Evolutionary conservation across 2,329 filamentous ascomycete genomes (phyloP), one percentile per base, ranked within the genome.

Genomic region (Penicillium nordicum): DNA sequence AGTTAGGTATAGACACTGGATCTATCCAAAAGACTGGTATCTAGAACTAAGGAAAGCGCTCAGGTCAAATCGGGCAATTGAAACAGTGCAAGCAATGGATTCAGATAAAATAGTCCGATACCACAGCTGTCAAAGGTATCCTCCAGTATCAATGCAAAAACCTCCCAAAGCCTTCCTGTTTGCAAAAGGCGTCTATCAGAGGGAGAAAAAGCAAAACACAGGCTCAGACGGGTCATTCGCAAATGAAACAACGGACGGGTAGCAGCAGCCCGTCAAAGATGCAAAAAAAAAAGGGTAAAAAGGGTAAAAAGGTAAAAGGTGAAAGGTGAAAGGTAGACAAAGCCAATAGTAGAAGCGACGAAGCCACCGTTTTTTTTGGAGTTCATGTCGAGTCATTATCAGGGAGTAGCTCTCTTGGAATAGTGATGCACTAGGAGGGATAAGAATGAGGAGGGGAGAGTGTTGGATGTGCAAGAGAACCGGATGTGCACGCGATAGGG

Each of bases 321-420:
- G 18, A 18, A 18, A 27, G 41, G 36, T 27, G 37, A 46, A 47
- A 60, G 46, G 51, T 48, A 44, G 46, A 53, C 55, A 59, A 62
- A 57, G 50, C 55, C 57, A 61, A 48, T 49, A 54, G 45, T 49
- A 50, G 58, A 57, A 63, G 53, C 51, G 53, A 57, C 46, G 54
- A 54, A 61, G 60, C 58, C 58, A 63, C 59, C 62, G 51, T 56
- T 60, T 63, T 60, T 21, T 60, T 57, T 51, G 45, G 48, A 50
- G 51, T 55, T 66, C 63, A 53, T 64, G 53, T 61, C 62, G 54
- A 60, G 61, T 65, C 63, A 58, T 67, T 52, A 61, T 56, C 57
- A 51, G 46, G 60, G 36, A 32, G 30, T 18, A 55, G 42, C 43
- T 50, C 47, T 52, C 54, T 60, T 50, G 53, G 25, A 45, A 42